Evolutionary conservation across 1,139 yeast genomes (phyloP), one percentile per base, ranked within the genome.

Genomic region (Kodamaea fungicola): DNA sequence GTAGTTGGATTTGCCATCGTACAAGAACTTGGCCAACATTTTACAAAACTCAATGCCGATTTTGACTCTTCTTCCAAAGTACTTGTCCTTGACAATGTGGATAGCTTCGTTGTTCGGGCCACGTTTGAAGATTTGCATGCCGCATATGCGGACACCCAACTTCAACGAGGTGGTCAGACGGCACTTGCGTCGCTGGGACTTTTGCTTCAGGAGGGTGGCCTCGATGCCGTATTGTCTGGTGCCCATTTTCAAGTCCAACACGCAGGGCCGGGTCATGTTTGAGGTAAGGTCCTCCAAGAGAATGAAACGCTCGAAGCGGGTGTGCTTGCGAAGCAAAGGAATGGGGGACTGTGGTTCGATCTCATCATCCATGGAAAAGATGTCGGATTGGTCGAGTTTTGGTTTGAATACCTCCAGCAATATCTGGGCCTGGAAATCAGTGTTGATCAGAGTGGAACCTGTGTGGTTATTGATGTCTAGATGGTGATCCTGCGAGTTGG

Each of bases 211-310:
- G 9, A 64, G 60, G 7, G 73, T 71, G 0, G 97, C 97, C 49
- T 88, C 96, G 10, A 90, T 83, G n/a, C 99, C 98, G 52, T 92
- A 92, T 60, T 94, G 99, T 38, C 99, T 73, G 0, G 99, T 90
- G 1, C 99, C 99, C 97, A 94, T 92, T 57, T 94, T 94, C 48
- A 94, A 71, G 61, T 94, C 99, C 42, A 94, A 67, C 1, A 92
- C 97, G 57, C 97, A 89, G 0, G 98, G 97, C 43, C 75, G 76
- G 25, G 62, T 67, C 82, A 92, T 78, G 25, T 88, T 87, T 36
- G 82, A 75, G 0, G 97, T 90, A 38, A 94, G 65, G 61, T 94
- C 99, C 55, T 94, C 98, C 38, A 90, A 67, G n/a, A 94, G 64
- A 28, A 94, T 84, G 54, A 89, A 89, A 47, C 94, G 70, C 57